Base-by-base conservation (phyloP, 108 stramenopile species). In the Mayamaea pseudoterrestris region DNA sequence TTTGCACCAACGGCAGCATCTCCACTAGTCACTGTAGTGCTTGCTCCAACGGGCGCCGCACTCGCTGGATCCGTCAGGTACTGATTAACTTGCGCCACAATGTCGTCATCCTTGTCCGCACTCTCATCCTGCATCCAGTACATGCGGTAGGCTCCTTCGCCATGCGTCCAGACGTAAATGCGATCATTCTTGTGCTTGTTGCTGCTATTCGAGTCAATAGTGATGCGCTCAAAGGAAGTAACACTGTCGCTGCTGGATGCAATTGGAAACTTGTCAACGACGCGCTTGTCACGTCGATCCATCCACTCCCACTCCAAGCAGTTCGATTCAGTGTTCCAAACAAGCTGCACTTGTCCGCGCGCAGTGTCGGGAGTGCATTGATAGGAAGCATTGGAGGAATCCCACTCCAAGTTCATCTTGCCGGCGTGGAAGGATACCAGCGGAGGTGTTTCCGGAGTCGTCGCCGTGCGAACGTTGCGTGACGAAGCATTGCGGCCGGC, bases 121-220 rank as follows among this genome's bases (percentile, higher is more conserved):
- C 21, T 22, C 18, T 47, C 59, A 43, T 78, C 71, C 55, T 89
- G 86, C 74, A 89, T 76, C 86, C 84, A 79, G 53, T 57, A 63
- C 71, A 76, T 74, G 29, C 60, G 46, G 48, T 71, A 71, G 41
- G 47, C 29, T 47, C 36, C 45, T 41, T 63, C 22, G 30, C 65
- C 53, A 62, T 57, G 42, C 22, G 29, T 29, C 41, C 68, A 44
- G 20, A 75, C 50, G 35, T 69, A 79, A 0, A 74, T 68, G 3
- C 78, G 40, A 61, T 79, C 78, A 51, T 44, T 20, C 56, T 60
- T 0, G 65, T 69, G 20, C 60, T 56, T 39, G 41, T 57, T 27
- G 16, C 42, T 16, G 3, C 32, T 27, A n/a, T n/a, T n/a, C n/a
- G n/a, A n/a, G n/a, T n/a, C n/a, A 44, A 47, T 26, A 13, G 55